Evolutionary conservation across 257 asterid genomes (phyloP).

Genomic region (Verbascum thapsus): DNA sequence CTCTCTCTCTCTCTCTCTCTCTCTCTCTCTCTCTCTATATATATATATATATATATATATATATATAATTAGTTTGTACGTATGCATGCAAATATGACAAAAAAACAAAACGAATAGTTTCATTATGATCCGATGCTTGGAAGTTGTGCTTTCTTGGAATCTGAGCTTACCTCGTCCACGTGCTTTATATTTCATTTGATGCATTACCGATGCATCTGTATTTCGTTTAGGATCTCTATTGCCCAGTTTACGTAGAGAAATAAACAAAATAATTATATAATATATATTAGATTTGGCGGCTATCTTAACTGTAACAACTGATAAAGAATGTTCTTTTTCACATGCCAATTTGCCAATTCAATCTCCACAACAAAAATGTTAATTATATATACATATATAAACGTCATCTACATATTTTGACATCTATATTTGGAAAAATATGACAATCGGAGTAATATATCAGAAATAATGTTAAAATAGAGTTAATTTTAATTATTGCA

Average conservation of each 20-base stretch:
- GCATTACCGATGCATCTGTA: conserved; percentile 33
- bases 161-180: conserved; percentile 53
- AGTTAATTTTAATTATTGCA: too few species aligned
- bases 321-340: conserved; percentile 20
- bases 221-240: conserved; percentile 38
- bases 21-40: not conserved
- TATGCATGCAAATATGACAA: conserved; percentile 7
- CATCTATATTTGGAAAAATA: too few species aligned
- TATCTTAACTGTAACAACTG: conserved; percentile 16
- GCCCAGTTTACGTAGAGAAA: too few species aligned
- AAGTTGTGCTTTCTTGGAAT: conserved; percentile 46
- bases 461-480: too few species aligned
- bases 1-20: not conserved
- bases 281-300: conserved; percentile 11
- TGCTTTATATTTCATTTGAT: conserved; percentile 58
- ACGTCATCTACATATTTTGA: too few species aligned
- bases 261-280: not conserved
- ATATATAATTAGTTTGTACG: not conserved
- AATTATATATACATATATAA: too few species aligned
- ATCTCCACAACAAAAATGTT: too few species aligned
- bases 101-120: conserved; percentile 3
- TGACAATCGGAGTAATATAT: too few species aligned
- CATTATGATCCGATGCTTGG: conserved; percentile 44
- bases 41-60: not conserved
- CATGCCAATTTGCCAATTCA: not conserved